Base-by-base conservation (phyloP, 805 yeast species). In the Ogataea populi-albae region DNA sequence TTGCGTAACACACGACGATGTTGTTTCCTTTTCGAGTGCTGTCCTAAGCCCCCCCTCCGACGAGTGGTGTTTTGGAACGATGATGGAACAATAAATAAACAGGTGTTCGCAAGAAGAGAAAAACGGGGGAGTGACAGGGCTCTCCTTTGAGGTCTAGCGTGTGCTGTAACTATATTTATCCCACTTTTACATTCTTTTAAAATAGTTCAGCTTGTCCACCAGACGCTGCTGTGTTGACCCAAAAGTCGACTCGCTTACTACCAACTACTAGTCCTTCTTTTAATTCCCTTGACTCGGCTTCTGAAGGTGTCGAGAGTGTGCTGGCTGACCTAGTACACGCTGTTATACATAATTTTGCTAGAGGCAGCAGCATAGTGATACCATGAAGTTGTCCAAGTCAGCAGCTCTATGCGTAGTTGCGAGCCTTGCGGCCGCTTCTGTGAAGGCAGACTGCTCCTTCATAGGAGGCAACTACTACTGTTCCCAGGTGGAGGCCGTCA, bases 391-490 rank as follows among this genome's bases (percentile, higher is more conserved):
- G 29, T 45, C 53, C 21, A 43, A 32, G 21, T 23, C 50, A 17
- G 37, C 47, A 17, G 41, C 54, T 17, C 35, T 49, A 17, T 41
- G 57, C 31, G 40, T 54, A 18, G 27, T 47, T 14, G 37, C 64
- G 5, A 21, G 49, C 12, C 37, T 59, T 11, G 19, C 51, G 6
- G 18, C 54, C 6, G 15, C 46, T 12, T 48, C 40, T 10, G 37
- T 40, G 17, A 30, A 35, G 18, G 60, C 62, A 9, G 49, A 38
- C 10, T 59, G 65, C 37, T 39, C 51, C 8, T 57, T 62, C 43
- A 72, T 69, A 26, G 73, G 64, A 46, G 96, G 96, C 50, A 86
- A 86, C 71, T 82, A 81, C 72, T 89, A 83, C 77, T 88, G 97
- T 68, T 64, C 75, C 47, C 64, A 76, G 46, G 85, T 85, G 34